A percentile compares a stretch with the other conserved stretches of the same genome.
Conservation (phyloP, 208 protist genomes). For the Leishmania guyanensis region DNA sequence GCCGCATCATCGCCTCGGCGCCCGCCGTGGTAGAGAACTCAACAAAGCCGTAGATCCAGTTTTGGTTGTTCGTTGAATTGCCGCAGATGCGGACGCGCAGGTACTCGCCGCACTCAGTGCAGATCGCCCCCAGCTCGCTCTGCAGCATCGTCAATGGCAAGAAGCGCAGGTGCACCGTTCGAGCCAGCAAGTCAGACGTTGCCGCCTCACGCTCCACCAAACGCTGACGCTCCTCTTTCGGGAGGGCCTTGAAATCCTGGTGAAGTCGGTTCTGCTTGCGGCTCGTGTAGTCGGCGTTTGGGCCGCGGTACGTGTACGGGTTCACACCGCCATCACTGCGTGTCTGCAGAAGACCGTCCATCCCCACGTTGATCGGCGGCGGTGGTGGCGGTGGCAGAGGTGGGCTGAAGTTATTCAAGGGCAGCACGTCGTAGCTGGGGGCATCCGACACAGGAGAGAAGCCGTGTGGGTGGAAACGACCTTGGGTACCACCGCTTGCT, state of each 20-base stretch:
- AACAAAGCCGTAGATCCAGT: constrained; percentile 77
- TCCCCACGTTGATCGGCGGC: background rate
- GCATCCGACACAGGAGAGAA: constrained; percentile 8
- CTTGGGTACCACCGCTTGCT: background rate
- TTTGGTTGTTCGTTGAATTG: constrained; percentile 46
- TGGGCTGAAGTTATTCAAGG: constrained; percentile 6
- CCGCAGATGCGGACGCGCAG: constrained; percentile 74
- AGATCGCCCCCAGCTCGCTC: constrained; percentile 62
- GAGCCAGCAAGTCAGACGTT: constrained; percentile 52
- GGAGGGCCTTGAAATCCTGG: constrained; percentile 74
- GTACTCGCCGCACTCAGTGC: constrained; percentile 62
- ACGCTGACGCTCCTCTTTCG: constrained; percentile 54
- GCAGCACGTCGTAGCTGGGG: constrained; percentile 17
- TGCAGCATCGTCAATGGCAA: constrained; percentile 60
- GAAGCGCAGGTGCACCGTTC: constrained; percentile 75
- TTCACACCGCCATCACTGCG: constrained; percentile 1
- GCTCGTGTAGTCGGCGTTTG: constrained; percentile 27
- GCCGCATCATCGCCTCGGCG: constrained; percentile 49
- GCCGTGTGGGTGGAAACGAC: background rate
- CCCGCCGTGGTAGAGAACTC: constrained; percentile 55
- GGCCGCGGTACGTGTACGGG: constrained; percentile 44
- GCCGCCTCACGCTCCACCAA: constrained; percentile 47
- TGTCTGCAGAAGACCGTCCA: constrained; percentile 5
- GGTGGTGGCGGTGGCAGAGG: constrained; percentile 7
- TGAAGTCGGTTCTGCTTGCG: constrained; percentile 42